A percentile compares a stretch with the other conserved stretches of the same genome.
phyloP scores from a whole-genome alignment of 306 rosid genomes.

The Sicyos edulis region DNA sequence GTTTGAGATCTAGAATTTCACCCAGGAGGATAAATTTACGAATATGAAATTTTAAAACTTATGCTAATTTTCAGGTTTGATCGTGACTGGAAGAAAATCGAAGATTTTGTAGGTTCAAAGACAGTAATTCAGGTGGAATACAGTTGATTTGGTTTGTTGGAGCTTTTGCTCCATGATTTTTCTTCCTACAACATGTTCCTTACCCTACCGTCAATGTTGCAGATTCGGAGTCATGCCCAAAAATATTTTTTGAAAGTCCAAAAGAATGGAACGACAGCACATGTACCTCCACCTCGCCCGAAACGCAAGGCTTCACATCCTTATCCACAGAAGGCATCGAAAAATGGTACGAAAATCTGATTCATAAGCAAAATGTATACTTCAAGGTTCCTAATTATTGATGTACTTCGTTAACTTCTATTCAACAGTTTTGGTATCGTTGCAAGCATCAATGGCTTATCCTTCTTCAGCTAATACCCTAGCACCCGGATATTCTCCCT shows the following conservation, averaged over 20 bases:
- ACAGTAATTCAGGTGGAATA: constrained; percentile 83
- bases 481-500: constrained; percentile 44
- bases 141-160: constrained; percentile 8
- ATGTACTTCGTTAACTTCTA: constrained; percentile 24
- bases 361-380: constrained; percentile 20
- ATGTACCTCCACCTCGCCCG: constrained; percentile 97
- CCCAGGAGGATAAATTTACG: background rate
- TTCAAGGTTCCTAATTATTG: constrained; percentile 19
- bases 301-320: constrained; percentile 95
- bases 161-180: constrained; percentile 17
- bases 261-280: constrained; percentile 73
- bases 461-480: constrained; percentile 52
- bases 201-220: constrained; percentile 18
- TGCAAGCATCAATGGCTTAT: constrained; percentile 64
- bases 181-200: constrained; percentile 5
- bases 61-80: constrained; percentile 49
- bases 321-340: constrained; percentile 87
- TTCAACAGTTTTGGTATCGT: constrained; percentile 60
- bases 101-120: constrained; percentile 92
- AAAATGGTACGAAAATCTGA: constrained; percentile 52
- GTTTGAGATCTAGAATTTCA: background rate
- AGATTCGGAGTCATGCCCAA: constrained; percentile 95
- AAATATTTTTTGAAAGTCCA: constrained; percentile 87
- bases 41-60: background rate
- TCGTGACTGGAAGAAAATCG: constrained; percentile 96